Base-by-base conservation (phyloP, 164 flowering plant genomes). In the Paratinospora sagittata region DNA sequence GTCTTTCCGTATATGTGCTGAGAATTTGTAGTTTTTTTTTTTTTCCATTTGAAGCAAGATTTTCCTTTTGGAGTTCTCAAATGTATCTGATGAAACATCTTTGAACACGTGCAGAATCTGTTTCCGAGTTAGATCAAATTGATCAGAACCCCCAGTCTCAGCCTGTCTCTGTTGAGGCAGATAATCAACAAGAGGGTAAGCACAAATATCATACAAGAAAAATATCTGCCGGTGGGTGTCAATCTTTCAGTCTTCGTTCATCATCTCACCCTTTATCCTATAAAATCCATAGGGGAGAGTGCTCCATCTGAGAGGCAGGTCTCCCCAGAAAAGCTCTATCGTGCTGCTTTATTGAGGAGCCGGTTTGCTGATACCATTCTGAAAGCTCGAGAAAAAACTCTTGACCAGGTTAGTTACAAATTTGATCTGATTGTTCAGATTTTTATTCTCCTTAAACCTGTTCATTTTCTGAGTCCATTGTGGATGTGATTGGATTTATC, bases 321-420 rank as follows among this genome's bases (percentile, higher is more conserved):
- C 83, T 90, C 96, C 70, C 96, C 95, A 17, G 90, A 85, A 8
- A 94, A 89, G 85, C 86, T 74, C 3, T 89, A 90, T 72, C 81
- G 97, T 73, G 97, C 95, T 72, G 97, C 98, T 70, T 23, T 86
- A 17, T 72, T 94, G 78, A 88, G 82, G 86, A 85, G 77, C 64
- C 90, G 97, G 37, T 94, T 92, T 82, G 97, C 97, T 47, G 98
- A 92, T 75, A 94, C 91, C 52, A 94, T 94, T 37, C 73, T 92
- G 5, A 92, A 89, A 84, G 97, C 98, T 67, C 86, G 82, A 64
- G 97, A 92, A 77, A 94, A 89, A 77, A 79, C 95, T 30, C 84
- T 85, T 70, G 76, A 81, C 63, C 85, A 92, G 90, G 97, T 91
- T 72, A 68, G 81, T 72, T 68, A 24, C 60, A 36, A 19, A 23